Evolutionary conservation across 2,329 filamentous ascomycete genomes (phyloP), one percentile per base, ranked within the genome.

Genomic region (Cladosporium sp.): DNA sequence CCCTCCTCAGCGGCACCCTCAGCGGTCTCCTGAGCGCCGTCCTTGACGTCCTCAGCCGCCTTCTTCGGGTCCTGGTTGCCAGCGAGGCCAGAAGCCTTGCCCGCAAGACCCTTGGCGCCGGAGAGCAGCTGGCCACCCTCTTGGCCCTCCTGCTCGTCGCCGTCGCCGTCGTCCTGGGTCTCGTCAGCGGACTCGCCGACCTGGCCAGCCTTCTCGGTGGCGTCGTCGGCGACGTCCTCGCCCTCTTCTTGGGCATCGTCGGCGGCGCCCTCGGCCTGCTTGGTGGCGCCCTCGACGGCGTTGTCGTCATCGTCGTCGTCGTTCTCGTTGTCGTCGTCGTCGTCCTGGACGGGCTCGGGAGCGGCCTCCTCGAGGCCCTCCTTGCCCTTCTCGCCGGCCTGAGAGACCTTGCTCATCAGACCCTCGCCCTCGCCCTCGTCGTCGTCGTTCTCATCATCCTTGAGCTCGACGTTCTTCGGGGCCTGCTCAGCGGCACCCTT

Each of bases 31-130:
- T 64, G 46, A 22, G 60, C 61, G 41, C 62, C 61, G 14, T 64
- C 59, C 13, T 63, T 69, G 37, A 63, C 63, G 14, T 71, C 66
- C 35, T 72, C 57, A 5, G 60, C 66, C 45, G 62, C 66, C 33
- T 67, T 61, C 35, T 63, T 62, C 16, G 61, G 61, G 10, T 70
- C 66, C 53, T 72, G 59, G 49, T 76, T 73, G 59, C 71, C 70
- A 31, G 73, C 73, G 38, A 75, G 63, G 52, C 70, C 70, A n/a
- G 69, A 70, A 34, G 74, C 74, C 60, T 73, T 72, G 55, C 70
- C 72, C 58, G 74, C 72, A 18, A 76, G 69, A 52, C 72, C 72
- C 46, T 74, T 70, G 37, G 73, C 73, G 54, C 71, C 71, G 54
- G 68, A 71, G 58, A 74, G 55, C 13, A 73, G 66, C 51, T 72